A percentile compares a stretch with the other conserved stretches of the same genome.
Conservation (phyloP, 495 filamentous ascomycete genomes). For the Aspergillus bertholletiae region DNA sequence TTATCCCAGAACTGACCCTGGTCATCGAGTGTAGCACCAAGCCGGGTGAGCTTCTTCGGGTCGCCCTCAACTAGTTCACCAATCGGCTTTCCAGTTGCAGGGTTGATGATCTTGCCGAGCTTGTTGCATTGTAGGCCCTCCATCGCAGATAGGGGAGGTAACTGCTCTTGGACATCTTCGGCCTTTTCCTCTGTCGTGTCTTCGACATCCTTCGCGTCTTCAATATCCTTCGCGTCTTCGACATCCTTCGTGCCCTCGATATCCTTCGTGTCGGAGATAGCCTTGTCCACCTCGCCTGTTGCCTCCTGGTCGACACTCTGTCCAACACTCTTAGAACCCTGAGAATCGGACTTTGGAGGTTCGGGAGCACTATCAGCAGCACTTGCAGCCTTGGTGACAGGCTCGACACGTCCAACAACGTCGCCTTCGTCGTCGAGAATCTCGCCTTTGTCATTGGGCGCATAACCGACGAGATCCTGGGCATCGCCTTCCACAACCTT, state of each 20-base stretch:
- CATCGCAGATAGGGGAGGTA: slow-evolving; percentile 56
- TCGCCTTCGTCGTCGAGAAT: slow-evolving; percentile 65
- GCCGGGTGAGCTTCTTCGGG: slow-evolving; percentile 52
- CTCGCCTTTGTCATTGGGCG: slow-evolving; percentile 58
- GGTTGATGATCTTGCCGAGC: slow-evolving; percentile 53
- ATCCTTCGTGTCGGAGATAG: slow-evolving; percentile 18
- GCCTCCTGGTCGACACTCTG: not conserved
- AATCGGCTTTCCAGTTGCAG: slow-evolving; percentile 46
- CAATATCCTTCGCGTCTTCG: slow-evolving; percentile 10
- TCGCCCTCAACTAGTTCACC: slow-evolving; percentile 61
- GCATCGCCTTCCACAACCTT: slow-evolving; percentile 58
- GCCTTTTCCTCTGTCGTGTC: slow-evolving; percentile 29
- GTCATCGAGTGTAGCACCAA: slow-evolving; percentile 53
- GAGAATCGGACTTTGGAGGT: not conserved
- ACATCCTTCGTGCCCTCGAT: slow-evolving; percentile 13
- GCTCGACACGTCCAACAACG: slow-evolving; percentile 54
- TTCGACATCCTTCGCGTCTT: slow-evolving; percentile 16
- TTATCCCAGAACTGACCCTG: slow-evolving; percentile 63
- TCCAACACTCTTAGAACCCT: not conserved
- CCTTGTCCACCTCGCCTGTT: slow-evolving; percentile 29
- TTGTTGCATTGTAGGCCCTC: slow-evolving; percentile 63
- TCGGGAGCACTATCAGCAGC: slow-evolving; percentile 7
- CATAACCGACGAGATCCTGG: slow-evolving; percentile 56
- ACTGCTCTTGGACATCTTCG: slow-evolving; percentile 30
- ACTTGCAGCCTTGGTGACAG: slow-evolving; percentile 34